phyloP scores from a whole-genome alignment of 2,329 filamentous ascomycete genomes.

The Aureobasidium sp. region DNA sequence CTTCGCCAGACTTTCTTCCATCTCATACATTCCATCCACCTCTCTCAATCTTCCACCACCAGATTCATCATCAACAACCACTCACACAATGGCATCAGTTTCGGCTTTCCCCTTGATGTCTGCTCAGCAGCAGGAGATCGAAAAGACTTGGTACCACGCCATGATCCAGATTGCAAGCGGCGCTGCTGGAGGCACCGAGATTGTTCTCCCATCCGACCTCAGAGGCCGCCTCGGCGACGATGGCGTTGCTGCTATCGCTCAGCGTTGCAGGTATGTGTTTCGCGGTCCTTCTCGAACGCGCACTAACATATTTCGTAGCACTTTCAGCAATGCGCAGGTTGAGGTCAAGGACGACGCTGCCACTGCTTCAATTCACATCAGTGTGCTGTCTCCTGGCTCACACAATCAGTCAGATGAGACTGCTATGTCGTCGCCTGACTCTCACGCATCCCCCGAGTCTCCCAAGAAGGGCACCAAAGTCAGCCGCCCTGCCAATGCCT shows the following conservation, averaged over 20 bases:
- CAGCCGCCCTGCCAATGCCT: slow-evolving; percentile 39
- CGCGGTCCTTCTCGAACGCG: not conserved
- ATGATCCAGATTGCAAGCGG: slow-evolving; percentile 1
- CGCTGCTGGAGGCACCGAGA: not conserved
- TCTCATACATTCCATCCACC: not conserved
- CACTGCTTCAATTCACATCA: slow-evolving; percentile 1
- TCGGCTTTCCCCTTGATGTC: not conserved
- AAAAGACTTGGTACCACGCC: slow-evolving; percentile 4
- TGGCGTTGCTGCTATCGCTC: slow-evolving; percentile 7
- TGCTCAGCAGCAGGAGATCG: slow-evolving; percentile 8
- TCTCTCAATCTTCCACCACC: not conserved
- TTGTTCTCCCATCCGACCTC: not conserved
- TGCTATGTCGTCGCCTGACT: not conserved
- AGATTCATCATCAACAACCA: not conserved
- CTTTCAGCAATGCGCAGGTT: slow-evolving; percentile 10
- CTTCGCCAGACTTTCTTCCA: not conserved
- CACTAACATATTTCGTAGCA: not conserved
- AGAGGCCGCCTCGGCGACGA: slow-evolving; percentile 4
- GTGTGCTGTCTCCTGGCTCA: slow-evolving; percentile 11
- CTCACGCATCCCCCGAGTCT: not conserved
- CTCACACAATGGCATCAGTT: not conserved
- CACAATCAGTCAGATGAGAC: not conserved
- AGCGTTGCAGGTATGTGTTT: slow-evolving; percentile 1
- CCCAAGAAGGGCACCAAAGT: slow-evolving; percentile 25
- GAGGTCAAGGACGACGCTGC: slow-evolving; percentile 1